These are phyloP conservation scores for Nothophoma quercina DNA, from an alignment of 2,329 filamentous ascomycete species.

Conservation along the genomic window DNA sequence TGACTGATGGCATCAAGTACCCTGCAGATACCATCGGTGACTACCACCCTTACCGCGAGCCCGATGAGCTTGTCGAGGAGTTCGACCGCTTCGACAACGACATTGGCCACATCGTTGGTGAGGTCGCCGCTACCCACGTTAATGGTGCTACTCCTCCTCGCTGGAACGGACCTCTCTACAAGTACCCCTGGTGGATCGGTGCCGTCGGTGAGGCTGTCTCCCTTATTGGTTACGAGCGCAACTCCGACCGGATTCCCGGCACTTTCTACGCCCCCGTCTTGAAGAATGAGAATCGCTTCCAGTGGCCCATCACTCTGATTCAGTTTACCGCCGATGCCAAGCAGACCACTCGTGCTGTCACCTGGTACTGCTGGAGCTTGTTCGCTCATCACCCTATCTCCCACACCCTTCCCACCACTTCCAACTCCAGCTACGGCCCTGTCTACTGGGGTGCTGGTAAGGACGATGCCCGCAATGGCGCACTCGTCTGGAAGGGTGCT, in stretches of 20 bases:
- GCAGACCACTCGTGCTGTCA: conserved; percentile 37
- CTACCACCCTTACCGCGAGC: conserved; percentile 55
- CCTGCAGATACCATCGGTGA: conserved; percentile 42
- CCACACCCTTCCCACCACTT: conserved; percentile 52
- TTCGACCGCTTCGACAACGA: conserved; percentile 55
- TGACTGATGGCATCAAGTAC: conserved; percentile 29
- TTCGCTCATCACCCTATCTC: conserved; percentile 54
- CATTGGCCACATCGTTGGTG: conserved; percentile 41
- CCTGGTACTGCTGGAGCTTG: conserved; percentile 50
- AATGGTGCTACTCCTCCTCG: conserved; percentile 36
- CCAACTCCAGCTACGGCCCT: conserved; percentile 50
- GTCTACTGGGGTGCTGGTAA: conserved; percentile 57
- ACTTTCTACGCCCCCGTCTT: conserved; percentile 49
- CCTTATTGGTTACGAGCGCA: conserved; percentile 70
- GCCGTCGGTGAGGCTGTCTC: conserved; percentile 71
- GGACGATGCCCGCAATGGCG: conserved; percentile 36
- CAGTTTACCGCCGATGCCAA: conserved; percentile 52
- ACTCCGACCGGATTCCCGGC: conserved; percentile 65
- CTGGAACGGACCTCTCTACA: conserved; percentile 36
- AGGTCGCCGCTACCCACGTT: conserved; percentile 46
- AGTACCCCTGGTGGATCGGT: conserved; percentile 58
- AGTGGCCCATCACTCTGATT: conserved; percentile 51
- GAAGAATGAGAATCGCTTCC: conserved; percentile 46
- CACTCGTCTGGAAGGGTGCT: conserved; percentile 56
- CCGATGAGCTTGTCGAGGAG: conserved; percentile 51